These are phyloP conservation scores for Phialophora tarda DNA, from an alignment of 2,329 filamentous ascomycete genomes.

Conservation along the genomic window DNA sequence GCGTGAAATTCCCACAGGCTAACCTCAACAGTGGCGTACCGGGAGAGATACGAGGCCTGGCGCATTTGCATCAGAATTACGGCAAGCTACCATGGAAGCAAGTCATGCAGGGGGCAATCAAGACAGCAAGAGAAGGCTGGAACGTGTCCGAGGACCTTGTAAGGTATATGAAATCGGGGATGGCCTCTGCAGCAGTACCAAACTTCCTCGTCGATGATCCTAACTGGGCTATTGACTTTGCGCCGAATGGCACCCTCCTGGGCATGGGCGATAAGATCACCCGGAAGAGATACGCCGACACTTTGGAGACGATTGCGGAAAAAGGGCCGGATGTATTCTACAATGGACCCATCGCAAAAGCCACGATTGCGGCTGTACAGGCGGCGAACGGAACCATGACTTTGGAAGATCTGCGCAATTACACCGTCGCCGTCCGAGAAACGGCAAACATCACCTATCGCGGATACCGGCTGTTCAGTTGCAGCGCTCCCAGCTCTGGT, in stretches of 20 bases:
- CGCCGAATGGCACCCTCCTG: slow-evolving; percentile 76
- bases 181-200: slow-evolving; percentile 48
- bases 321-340: slow-evolving; percentile 78
- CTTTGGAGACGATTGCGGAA: slow-evolving; percentile 76
- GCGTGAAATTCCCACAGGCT: slow-evolving; percentile 9
- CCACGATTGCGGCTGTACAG: slow-evolving; percentile 72
- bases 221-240: slow-evolving; percentile 86
- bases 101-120: slow-evolving; percentile 75
- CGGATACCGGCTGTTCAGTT: slow-evolving; percentile 71
- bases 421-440: slow-evolving; percentile 69
- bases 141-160: slow-evolving; percentile 74
- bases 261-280: slow-evolving; percentile 78
- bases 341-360: slow-evolving; percentile 71
- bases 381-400: slow-evolving; percentile 82
- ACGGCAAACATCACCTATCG: slow-evolving; percentile 70
- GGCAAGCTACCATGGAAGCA: slow-evolving; percentile 70
- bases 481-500: slow-evolving; percentile 78
- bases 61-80: slow-evolving; percentile 71
- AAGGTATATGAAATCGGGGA: slow-evolving; percentile 69
- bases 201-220: slow-evolving; percentile 77
- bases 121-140: slow-evolving; percentile 76
- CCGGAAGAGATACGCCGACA: slow-evolving; percentile 77
- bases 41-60: slow-evolving; percentile 73
- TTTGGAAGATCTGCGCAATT: slow-evolving; percentile 74
- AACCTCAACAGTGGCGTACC: slow-evolving; percentile 56